phyloP scores from a whole-genome alignment of 225 moss, liverwort and hornwort species.

The Pseudoscleropodium purum region DNA sequence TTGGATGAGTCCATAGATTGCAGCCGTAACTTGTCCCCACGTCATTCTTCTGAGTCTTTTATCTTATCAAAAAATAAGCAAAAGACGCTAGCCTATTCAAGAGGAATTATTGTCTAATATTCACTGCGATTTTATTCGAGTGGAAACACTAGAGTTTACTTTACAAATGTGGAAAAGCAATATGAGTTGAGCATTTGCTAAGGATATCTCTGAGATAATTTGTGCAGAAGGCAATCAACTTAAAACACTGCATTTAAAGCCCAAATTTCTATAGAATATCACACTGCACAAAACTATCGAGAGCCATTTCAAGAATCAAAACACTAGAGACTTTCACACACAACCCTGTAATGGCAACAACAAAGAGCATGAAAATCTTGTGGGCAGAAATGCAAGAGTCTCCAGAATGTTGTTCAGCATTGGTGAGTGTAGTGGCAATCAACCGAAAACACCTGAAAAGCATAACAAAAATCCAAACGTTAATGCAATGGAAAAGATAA shows the following conservation, averaged over 20 bases:
- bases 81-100: neutral
- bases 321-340: neutral
- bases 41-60: slow-evolving; percentile 30
- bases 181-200: neutral
- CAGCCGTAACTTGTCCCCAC: slow-evolving; percentile 65
- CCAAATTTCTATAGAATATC: neutral
- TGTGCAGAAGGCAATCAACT: neutral
- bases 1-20: slow-evolving; percentile 57
- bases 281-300: neutral
- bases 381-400: neutral
- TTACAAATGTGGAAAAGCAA: neutral
- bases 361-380: neutral
- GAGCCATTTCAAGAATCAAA: neutral
- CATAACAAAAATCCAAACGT: neutral
- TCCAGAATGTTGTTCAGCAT: neutral
- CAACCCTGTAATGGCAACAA: neutral
- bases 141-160: neutral
- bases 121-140: neutral
- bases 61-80: neutral
- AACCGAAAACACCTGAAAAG: neutral
- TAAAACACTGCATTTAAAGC: neutral
- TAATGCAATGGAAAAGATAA: neutral
- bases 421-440: neutral
- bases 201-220: neutral
- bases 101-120: neutral